Evolutionary conservation across 306 rosid genomes (phyloP).

Genomic region (Sphenostylis stenocarpa): DNA sequence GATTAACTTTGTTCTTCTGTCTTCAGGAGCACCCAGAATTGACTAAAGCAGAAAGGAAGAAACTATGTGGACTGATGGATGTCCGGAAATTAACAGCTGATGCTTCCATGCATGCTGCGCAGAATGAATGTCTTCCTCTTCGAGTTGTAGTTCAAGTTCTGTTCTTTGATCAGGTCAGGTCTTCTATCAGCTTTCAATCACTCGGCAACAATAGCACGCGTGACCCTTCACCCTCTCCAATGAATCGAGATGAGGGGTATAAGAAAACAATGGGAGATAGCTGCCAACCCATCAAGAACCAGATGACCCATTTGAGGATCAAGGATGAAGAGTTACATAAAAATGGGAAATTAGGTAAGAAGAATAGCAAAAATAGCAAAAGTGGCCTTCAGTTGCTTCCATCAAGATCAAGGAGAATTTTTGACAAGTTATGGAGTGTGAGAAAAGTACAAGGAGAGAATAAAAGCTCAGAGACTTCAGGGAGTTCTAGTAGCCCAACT

Average conservation of each 20-base stretch:
- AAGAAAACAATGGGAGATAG: slow-evolving; percentile 42
- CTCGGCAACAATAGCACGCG: slow-evolving; percentile 10
- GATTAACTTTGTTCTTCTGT: not conserved
- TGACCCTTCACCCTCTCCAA: slow-evolving; percentile 28
- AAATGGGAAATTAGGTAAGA: slow-evolving; percentile 58
- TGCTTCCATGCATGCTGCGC: slow-evolving; percentile 85
- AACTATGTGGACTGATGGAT: slow-evolving; percentile 69
- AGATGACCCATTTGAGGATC: slow-evolving; percentile 56
- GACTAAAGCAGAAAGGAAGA: slow-evolving; percentile 79
- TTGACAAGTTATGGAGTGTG: slow-evolving; percentile 75
- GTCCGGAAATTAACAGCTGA: slow-evolving; percentile 69
- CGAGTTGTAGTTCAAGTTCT: slow-evolving; percentile 90
- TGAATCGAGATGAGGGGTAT: slow-evolving; percentile 50
- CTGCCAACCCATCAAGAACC: slow-evolving; percentile 53
- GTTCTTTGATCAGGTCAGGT: slow-evolving; percentile 80
- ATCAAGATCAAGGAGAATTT: slow-evolving; percentile 85
- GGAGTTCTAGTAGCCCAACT: slow-evolving; percentile 89
- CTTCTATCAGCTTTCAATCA: slow-evolving; percentile 44
- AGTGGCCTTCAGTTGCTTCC: slow-evolving; percentile 80
- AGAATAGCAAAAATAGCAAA: slow-evolving; percentile 69
- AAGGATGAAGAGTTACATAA: slow-evolving; percentile 50
- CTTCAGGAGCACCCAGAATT: slow-evolving; percentile 76
- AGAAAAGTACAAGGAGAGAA: slow-evolving; percentile 78
- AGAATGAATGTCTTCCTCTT: slow-evolving; percentile 90
- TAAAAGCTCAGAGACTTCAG: slow-evolving; percentile 86